Evolutionary conservation across 2,329 filamentous ascomycete species (phyloP).

Genomic region (Hypoxylon sp.): DNA sequence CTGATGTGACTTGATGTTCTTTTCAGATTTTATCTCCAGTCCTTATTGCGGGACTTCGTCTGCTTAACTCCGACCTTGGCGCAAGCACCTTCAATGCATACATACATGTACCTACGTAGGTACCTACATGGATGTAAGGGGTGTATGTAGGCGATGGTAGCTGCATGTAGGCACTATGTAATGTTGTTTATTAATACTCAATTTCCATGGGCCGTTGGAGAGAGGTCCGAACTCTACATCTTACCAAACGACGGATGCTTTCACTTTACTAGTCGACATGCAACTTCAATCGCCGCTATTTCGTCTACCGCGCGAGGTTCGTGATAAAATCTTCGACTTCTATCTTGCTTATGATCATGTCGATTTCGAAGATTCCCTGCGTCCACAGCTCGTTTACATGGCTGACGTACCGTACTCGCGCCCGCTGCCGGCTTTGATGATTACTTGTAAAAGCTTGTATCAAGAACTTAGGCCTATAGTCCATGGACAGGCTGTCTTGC

Average conservation of each 20-base stretch:
- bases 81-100: no score
- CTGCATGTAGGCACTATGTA: no score
- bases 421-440: slow-evolving; percentile 47
- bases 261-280: slow-evolving; percentile 4
- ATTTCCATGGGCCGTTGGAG: no score
- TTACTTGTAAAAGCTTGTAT: slow-evolving; percentile 43
- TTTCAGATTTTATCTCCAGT: no score
- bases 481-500: slow-evolving; percentile 47
- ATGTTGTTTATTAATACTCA: no score
- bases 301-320: slow-evolving; percentile 45
- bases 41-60: no score
- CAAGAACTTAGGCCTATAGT: slow-evolving; percentile 46
- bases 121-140: no score
- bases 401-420: slow-evolving; percentile 27
- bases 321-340: slow-evolving; percentile 48
- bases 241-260: background rate
- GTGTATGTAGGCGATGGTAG: no score
- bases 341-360: slow-evolving; percentile 45
- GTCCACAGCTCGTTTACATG: slow-evolving; percentile 43
- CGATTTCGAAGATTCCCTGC: slow-evolving; percentile 48
- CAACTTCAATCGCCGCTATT: slow-evolving; percentile 40
- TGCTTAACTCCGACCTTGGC: no score
- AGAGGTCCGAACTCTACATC: no score
- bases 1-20: no score
- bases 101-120: no score